phyloP scores from a whole-genome alignment of 805 yeast species.

The Teunomyces atbi region DNA sequence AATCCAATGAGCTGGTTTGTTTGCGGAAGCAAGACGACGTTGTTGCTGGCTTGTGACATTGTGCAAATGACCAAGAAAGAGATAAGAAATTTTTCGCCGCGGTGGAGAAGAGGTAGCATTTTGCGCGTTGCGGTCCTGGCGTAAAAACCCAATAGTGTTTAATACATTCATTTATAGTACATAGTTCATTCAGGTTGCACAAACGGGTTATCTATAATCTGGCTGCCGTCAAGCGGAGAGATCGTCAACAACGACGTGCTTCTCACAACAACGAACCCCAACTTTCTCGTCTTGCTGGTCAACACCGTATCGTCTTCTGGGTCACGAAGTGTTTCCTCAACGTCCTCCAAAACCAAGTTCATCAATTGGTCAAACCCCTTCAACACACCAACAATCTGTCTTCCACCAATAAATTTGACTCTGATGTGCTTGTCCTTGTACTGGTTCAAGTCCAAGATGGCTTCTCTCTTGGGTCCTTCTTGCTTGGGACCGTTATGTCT shows the following conservation, averaged over 20 bases:
- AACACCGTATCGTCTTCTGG: slow-evolving; percentile 58
- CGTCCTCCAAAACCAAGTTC: slow-evolving; percentile 75
- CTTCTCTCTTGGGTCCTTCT: slow-evolving; percentile 87
- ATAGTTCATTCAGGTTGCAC: slow-evolving; percentile 11
- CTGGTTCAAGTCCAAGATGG: slow-evolving; percentile 76
- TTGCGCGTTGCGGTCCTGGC: slow-evolving; percentile 2
- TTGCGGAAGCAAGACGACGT: slow-evolving; percentile 74
- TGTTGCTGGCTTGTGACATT: slow-evolving; percentile 28
- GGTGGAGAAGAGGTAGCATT: not conserved
- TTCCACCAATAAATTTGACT: slow-evolving; percentile 83
- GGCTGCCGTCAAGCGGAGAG: slow-evolving; percentile 73
- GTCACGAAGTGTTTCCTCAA: slow-evolving; percentile 65
- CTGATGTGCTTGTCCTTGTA: slow-evolving; percentile 71
- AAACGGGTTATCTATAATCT: slow-evolving; percentile 70
- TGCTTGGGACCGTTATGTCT: slow-evolving; percentile 25
- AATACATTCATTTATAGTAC: not conserved
- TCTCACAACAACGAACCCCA: slow-evolving; percentile 82
- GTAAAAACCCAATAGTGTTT: too few relatives aligned
- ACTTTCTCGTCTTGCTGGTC: slow-evolving; percentile 57
- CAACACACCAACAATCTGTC: slow-evolving; percentile 75
- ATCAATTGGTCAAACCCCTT: slow-evolving; percentile 82
- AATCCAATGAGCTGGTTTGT: slow-evolving; percentile 87
- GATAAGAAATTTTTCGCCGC: not conserved
- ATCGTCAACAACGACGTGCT: slow-evolving; percentile 76
- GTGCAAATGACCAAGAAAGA: not conserved